These are phyloP conservation scores for Funneliformis geosporum DNA, from an alignment of 192 early-diverging fungal genomes.

Conservation along the genomic window DNA sequence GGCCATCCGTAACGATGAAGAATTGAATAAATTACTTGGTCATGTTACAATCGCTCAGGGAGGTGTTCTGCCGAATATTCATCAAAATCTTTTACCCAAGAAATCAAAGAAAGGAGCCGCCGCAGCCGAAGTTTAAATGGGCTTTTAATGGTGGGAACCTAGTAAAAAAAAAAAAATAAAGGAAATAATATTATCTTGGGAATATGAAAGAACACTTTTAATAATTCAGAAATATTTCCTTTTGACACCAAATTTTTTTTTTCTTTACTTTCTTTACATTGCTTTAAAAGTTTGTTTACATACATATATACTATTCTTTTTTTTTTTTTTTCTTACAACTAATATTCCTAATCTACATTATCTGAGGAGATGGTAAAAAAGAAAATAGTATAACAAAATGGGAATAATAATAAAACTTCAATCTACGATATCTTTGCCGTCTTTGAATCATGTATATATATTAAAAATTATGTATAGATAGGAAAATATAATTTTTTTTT, in stretches of 20 bases:
- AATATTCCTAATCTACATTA: background rate
- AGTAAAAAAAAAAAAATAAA: background rate
- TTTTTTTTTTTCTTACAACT: background rate
- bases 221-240: background rate
- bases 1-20: slow-evolving; percentile 94
- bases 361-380: background rate
- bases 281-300: background rate
- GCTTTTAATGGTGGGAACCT: background rate
- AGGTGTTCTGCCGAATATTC: slow-evolving; percentile 93
- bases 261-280: background rate
- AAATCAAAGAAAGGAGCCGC: slow-evolving; percentile 71
- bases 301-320: too few species aligned
- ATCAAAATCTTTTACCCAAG: slow-evolving; percentile 80
- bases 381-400: background rate
- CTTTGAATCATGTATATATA: too few species aligned
- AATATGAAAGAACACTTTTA: background rate
- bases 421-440: background rate
- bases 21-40: slow-evolving; percentile 54
- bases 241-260: background rate
- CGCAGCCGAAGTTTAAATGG: slow-evolving; percentile 59
- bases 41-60: slow-evolving; percentile 86
- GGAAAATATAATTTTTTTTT: too few species aligned
- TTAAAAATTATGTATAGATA: too few species aligned
- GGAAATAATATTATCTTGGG: background rate
- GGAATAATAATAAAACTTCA: background rate